Conservation (phyloP, 1,284 basidiomycete species). For the Naganishia sp. region DNA sequence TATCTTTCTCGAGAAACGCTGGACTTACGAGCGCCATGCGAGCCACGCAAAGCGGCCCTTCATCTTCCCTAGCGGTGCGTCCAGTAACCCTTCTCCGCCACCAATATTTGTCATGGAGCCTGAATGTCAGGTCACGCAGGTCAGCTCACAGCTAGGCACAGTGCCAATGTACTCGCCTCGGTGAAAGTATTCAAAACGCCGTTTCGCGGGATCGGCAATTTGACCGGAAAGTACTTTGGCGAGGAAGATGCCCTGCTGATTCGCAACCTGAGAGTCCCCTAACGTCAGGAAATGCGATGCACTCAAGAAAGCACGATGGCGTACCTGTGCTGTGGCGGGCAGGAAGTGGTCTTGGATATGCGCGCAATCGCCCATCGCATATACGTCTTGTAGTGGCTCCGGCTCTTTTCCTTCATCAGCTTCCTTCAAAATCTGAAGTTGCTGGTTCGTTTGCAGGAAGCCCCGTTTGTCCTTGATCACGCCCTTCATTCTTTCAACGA, state of each 20-base stretch:
- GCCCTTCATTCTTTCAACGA: conserved; percentile 5
- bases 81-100: conserved; percentile 28
- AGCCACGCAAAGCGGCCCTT: conserved; percentile 30
- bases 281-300: not conserved
- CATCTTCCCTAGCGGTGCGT: conserved; percentile 23
- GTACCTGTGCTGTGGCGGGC: conserved; percentile 33
- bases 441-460: conserved; percentile 18
- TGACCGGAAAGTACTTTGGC: conserved; percentile 29
- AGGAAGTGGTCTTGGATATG: conserved; percentile 32
- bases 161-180: conserved; percentile 17
- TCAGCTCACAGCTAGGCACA: not conserved
- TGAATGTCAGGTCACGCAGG: not conserved
- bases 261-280: conserved; percentile 22
- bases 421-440: conserved; percentile 18
- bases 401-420: not conserved
- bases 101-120: conserved; percentile 33
- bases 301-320: not conserved
- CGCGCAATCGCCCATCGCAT: conserved; percentile 30
- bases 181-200: conserved; percentile 27
- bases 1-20: no score
- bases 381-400: conserved; percentile 16
- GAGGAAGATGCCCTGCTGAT: conserved; percentile 31
- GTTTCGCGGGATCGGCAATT: conserved; percentile 3
- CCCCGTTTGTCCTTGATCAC: conserved; percentile 25
- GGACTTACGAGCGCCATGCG: conserved; percentile 28